phyloP scores from a whole-genome alignment of 805 yeast genomes.

The Barnettozyma californica region DNA sequence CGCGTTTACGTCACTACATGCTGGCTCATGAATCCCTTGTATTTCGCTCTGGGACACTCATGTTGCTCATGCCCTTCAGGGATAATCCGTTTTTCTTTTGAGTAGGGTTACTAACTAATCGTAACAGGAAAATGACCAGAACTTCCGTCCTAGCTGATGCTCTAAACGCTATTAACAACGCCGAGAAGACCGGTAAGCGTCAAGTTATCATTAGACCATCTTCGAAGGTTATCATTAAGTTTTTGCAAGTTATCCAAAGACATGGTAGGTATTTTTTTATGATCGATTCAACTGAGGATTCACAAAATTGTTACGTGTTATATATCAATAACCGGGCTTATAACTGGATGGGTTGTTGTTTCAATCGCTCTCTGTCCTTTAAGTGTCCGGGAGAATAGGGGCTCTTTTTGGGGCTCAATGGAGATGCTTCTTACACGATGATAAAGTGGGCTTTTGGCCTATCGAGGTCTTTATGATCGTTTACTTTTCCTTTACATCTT shows the following conservation, averaged over 20 bases:
- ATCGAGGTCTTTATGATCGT: conserved; percentile 22
- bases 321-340: conserved; percentile 67
- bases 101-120: conserved; percentile 11
- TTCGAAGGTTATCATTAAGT: conserved; percentile 95
- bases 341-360: conserved; percentile 95
- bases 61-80: conserved; percentile 30
- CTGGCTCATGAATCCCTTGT: conserved; percentile 40
- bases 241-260: conserved; percentile 93
- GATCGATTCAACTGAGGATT: not conserved
- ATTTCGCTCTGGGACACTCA: conserved; percentile 36
- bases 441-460: conserved; percentile 8
- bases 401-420: conserved; percentile 8
- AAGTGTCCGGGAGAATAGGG: conserved; percentile 83
- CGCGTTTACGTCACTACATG: not conserved
- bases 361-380: conserved; percentile 95
- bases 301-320: not conserved
- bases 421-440: conserved; percentile 33
- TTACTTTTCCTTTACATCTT: conserved; percentile 32
- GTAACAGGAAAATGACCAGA: conserved; percentile 75
- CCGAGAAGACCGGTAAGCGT: conserved; percentile 98
- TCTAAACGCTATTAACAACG: conserved; percentile 95
- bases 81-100: not conserved
- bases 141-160: conserved; percentile 98
- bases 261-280: conserved; percentile 71
- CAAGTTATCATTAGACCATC: conserved; percentile 97